These are phyloP conservation scores for Trichoderma polysporum DNA, from an alignment of 2,329 filamentous ascomycete genomes.

Conservation along the genomic window DNA sequence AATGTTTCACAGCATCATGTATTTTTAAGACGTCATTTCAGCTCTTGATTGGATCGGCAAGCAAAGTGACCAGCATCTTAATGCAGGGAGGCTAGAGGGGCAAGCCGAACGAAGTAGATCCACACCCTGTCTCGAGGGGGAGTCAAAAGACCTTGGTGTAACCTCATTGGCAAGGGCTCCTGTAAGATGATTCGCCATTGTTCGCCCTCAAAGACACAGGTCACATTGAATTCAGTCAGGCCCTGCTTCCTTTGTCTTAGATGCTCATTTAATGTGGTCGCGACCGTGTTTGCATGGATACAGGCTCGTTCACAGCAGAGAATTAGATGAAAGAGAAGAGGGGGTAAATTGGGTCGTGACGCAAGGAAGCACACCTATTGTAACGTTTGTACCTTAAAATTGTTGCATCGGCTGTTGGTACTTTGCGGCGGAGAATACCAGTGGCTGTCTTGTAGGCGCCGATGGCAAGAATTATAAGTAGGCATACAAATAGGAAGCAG, in stretches of 20 bases:
- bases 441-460: not conserved
- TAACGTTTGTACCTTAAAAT: not conserved
- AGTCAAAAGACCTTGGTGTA: not conserved
- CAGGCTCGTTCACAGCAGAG: not conserved
- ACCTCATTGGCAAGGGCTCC: not conserved
- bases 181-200: not conserved
- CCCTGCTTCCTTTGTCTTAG: slow-evolving; percentile 1
- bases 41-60: slow-evolving; percentile 10
- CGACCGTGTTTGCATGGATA: not conserved
- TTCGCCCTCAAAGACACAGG: not conserved
- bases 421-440: not conserved
- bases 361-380: slow-evolving; percentile 5
- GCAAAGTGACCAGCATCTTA: not conserved
- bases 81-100: not conserved
- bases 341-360: not conserved
- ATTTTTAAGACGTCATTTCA: slow-evolving; percentile 2
- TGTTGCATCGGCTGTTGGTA: not conserved
- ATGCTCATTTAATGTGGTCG: not conserved
- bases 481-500: not conserved
- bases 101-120: not conserved
- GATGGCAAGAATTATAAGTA: not conserved
- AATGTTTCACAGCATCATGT: not conserved
- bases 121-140: not conserved
- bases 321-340: not conserved
- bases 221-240: not conserved